phyloP scores from a whole-genome alignment of 805 yeast genomes.

The Yarrowia sp. region DNA sequence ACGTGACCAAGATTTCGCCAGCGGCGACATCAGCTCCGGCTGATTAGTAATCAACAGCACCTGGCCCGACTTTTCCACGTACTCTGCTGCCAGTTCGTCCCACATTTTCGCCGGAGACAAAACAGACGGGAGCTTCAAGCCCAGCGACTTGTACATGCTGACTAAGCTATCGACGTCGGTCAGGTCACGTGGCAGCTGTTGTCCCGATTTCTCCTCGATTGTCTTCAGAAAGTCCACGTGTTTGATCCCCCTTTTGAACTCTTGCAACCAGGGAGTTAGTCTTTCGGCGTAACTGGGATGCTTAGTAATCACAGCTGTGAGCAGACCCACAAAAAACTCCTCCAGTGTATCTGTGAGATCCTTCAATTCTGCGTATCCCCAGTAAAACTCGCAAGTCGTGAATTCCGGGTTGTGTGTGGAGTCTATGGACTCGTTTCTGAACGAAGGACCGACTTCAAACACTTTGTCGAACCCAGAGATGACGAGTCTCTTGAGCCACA shows the following conservation, averaged over 20 bases:
- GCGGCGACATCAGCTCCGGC: conserved; percentile 84
- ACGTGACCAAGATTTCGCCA: conserved; percentile 69
- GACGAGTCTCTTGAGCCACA: conserved; percentile 86
- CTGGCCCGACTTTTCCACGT: conserved; percentile 57
- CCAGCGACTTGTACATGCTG: conserved; percentile 53
- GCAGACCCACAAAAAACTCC: conserved; percentile 57
- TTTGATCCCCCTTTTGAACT: conserved; percentile 48
- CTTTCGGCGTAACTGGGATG: conserved; percentile 41
- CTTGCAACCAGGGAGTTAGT: neutral
- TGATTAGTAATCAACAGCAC: conserved; percentile 73
- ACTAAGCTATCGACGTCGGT: conserved; percentile 53
- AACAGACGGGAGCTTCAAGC: conserved; percentile 48
- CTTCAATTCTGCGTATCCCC: conserved; percentile 68
- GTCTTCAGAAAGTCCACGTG: conserved; percentile 71
- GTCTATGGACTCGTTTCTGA: conserved; percentile 93
- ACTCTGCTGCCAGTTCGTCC: conserved; percentile 66
- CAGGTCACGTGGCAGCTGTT: conserved; percentile 56
- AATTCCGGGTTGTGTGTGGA: conserved; percentile 94
- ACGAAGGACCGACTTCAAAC: conserved; percentile 78
- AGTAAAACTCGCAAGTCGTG: conserved; percentile 88
- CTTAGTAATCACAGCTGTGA: conserved; percentile 47
- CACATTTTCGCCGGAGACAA: conserved; percentile 57
- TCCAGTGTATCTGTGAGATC: conserved; percentile 74
- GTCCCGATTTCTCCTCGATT: conserved; percentile 62
- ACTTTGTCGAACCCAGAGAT: conserved; percentile 86